Base-by-base conservation (phyloP, 2,329 filamentous ascomycete genomes). In the Epichloe sp. region DNA sequence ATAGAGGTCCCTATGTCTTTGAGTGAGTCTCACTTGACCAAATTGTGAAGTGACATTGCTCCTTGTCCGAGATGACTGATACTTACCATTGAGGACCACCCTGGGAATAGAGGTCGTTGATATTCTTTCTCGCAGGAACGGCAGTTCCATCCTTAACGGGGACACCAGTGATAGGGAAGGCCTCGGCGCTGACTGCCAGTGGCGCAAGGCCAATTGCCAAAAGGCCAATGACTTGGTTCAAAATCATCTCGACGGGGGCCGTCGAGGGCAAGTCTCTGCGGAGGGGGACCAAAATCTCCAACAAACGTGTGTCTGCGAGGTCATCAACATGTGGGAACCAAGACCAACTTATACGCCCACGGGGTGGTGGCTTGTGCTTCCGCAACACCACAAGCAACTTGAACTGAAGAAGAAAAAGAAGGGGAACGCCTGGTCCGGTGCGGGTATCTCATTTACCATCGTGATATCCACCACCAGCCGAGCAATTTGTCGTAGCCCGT, bases 31-130 rank as follows among this genome's bases (percentile, higher is more conserved):
- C 26, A 17, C 2, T 48, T 35, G 11, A 12, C 10, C 11, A 19
- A 11, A 17, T 6, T 12, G 12, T 15, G 21, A 8, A 19, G 37
- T 34, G 36, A n/a, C 38, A 12, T 37, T 31, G 17, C 6, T 17
- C 1, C 11, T 5, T 21, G 2, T 31, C 17, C 23, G 14, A 23
- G 14, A 8, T 19, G 6, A 23, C 10, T 15, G 7, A 4, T 26
- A 35, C 62, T 57, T 61, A 76, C 73, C 74, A 76, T 56, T 70
- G 62, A 7, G 71, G 65, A 2, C 72, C 72, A 36, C 64, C 66
- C 43, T 63, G 58, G 17, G 62, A 54, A 45, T 70, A 66, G 8
- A 79, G 58, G 5, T 68, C 64, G 55, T 75, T 73, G 54, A 80
- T 73, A 53, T 74, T 72, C 52, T 64, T 62, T 49, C 76, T 69